These are phyloP conservation scores for Oenanthe sinensis DNA, from an alignment of 129 eudicot genomes.

Conservation along the genomic window DNA sequence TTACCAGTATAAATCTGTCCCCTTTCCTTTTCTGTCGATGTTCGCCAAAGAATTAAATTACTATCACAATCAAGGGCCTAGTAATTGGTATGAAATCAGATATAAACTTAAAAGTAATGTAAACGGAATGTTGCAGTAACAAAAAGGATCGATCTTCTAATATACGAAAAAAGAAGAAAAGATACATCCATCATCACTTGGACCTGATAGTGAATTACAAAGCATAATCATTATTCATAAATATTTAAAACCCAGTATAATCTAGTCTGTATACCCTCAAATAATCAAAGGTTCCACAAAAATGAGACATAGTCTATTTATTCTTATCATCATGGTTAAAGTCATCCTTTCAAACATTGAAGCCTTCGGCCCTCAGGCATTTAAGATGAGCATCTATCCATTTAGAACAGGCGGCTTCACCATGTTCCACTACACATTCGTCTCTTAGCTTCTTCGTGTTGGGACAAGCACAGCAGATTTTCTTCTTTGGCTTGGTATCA, in stretches of 20 bases:
- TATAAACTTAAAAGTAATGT: not conserved
- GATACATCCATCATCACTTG: not conserved
- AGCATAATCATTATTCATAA: slow-evolving; percentile 19
- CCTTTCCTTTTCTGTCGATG: not conserved
- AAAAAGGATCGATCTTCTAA: not conserved
- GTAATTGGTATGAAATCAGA: not conserved
- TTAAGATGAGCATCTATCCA: slow-evolving; percentile 90
- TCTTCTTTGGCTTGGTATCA: slow-evolving; percentile 86
- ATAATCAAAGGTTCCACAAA: slow-evolving; percentile 19
- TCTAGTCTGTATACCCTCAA: slow-evolving; percentile 14
- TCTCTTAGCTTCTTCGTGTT: slow-evolving; percentile 90
- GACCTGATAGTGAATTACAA: not conserved
- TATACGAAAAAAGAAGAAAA: not conserved
- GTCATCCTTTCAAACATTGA: slow-evolving; percentile 46
- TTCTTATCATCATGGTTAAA: not conserved
- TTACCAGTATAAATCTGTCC: not conserved
- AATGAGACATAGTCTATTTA: not conserved
- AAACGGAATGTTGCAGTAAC: not conserved
- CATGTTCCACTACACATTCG: slow-evolving; percentile 86
- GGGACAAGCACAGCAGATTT: slow-evolving; percentile 93
- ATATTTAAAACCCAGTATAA: not conserved
- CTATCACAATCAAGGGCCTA: not conserved
- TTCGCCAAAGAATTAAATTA: too few species aligned
- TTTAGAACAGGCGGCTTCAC: slow-evolving; percentile 77
- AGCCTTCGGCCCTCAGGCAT: slow-evolving; percentile 89